Percentiles rank a stretch among this genome's conserved stretches.
phyloP scores from a whole-genome alignment of 495 filamentous ascomycete genomes.

The Neurospora sp. region DNA sequence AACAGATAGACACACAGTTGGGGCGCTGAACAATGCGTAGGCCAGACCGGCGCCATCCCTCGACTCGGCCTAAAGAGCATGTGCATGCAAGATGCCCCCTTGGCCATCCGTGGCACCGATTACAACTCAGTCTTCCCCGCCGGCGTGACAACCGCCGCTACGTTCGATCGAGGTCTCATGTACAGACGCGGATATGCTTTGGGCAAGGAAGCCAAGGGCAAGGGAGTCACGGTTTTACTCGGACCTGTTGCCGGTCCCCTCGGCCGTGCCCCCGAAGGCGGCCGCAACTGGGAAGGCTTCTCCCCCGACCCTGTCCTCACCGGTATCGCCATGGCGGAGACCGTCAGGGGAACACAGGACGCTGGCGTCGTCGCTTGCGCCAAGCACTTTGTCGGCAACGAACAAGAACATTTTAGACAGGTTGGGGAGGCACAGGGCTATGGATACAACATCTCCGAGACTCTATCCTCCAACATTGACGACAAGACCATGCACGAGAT shows the following conservation, averaged over 20 bases:
- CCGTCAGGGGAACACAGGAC: conserved; percentile 74
- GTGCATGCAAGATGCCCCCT: conserved; percentile 84
- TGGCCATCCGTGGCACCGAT: conserved; percentile 71
- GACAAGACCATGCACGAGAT: conserved; percentile 92
- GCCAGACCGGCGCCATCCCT: conserved; percentile 58
- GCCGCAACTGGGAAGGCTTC: conserved; percentile 86
- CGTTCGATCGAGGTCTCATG: conserved; percentile 61
- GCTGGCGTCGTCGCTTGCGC: conserved; percentile 71
- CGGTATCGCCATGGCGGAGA: conserved; percentile 60
- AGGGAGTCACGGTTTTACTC: conserved; percentile 76
- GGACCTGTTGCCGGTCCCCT: conserved; percentile 86
- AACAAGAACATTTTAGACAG: conserved; percentile 78
- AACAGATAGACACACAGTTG: conserved; percentile 43
- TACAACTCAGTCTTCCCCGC: conserved; percentile 72
- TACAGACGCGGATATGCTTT: conserved; percentile 68
- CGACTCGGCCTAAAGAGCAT: conserved; percentile 71
- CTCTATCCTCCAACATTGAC: conserved; percentile 73
- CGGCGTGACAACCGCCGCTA: conserved; percentile 72
- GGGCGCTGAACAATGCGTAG: conserved; percentile 69
- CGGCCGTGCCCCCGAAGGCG: conserved; percentile 61
- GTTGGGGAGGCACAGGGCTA: conserved; percentile 48
- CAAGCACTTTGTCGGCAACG: conserved; percentile 73
- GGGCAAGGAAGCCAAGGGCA: conserved; percentile 68
- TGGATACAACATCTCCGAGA: conserved; percentile 54
- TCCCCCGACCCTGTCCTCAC: conserved; percentile 70